Evolutionary conservation across 495 filamentous ascomycete species (phyloP), one percentile per base, ranked within the genome.

Genomic region (Choiromyces venosus): DNA sequence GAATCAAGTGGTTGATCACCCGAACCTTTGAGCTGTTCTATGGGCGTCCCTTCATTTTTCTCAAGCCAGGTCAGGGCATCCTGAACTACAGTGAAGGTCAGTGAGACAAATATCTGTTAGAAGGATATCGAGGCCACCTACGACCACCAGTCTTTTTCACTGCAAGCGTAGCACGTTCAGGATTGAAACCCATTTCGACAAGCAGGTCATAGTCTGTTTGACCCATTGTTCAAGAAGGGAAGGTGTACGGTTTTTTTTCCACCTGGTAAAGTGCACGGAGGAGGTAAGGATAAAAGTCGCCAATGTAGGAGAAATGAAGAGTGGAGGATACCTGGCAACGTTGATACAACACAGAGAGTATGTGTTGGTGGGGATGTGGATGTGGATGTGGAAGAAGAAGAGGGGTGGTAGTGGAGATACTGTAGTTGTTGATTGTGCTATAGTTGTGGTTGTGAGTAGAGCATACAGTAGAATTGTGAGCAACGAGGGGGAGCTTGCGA

Each of bases 11-110:
- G 61, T 73, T 68, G 78, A 70, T 71, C 72, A 5, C 64, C 25
- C 10, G 56, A 1, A 68, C 52, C 70, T 21, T 71, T 71, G 73
- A 97, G 88, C 78, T 94, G 90, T 19, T 96, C 92, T 40, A 94
- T 78, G 2, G 91, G 84, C 78, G 89, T 94, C 82, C 95, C 92
- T 81, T 95, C 89, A 75, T 93, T 96, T 76, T 89, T 85, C 80
- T 96, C 95, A 14, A 99, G 87, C 95, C 96, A 99, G 83, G 95
- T 91, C 71, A 99, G 84, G 71, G 94, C 94, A 77, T 90, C 91
- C 82, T 94, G 89, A 70, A 97, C 93, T 97, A 74, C 65, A 64
- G 10, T 73, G 8, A 33, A 19, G 8, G 70, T 83, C 61, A 82
- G 74, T 73, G 66, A 12, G 64, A n/a, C 37, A 74, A 36, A 25